A percentile compares a stretch with the other conserved stretches of the same genome.
These are phyloP conservation scores for Ceratocystis destructans DNA, from an alignment of 2,329 filamentous ascomycete genomes.

Conservation along the genomic window DNA sequence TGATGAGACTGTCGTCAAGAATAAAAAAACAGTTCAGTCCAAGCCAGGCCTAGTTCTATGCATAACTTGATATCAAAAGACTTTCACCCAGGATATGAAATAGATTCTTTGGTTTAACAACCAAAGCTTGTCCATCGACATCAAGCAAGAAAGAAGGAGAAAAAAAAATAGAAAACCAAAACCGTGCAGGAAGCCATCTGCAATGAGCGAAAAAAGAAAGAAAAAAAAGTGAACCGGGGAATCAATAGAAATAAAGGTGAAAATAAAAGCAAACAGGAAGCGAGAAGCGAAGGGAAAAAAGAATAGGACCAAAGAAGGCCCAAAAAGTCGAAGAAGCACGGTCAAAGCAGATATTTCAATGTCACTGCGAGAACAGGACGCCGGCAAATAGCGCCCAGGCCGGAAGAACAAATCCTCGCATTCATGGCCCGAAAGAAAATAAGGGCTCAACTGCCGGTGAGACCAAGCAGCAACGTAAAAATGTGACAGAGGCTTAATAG, in stretches of 20 bases:
- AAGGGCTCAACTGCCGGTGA: not conserved
- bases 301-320: not conserved
- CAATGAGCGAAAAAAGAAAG: not conserved
- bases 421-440: not conserved
- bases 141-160: constrained; percentile 1
- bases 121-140: constrained; percentile 1
- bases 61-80: constrained; percentile 1
- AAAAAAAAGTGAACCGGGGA: constrained; percentile 4
- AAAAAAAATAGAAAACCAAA: constrained; percentile 8
- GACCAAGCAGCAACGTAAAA: too few species aligned
- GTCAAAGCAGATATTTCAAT: not conserved
- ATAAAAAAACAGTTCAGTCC: not conserved
- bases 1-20: not conserved
- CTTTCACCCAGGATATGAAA: not conserved
- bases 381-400: not conserved
- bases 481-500: not conserved
- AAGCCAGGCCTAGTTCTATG: not conserved
- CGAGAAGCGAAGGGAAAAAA: not conserved
- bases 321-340: not conserved
- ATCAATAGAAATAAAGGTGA: constrained; percentile 6
- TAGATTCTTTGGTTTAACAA: not conserved
- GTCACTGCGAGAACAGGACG: not conserved
- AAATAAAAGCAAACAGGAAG: not conserved
- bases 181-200: not conserved
- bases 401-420: not conserved